Evolutionary conservation across 2,329 filamentous ascomycete species (phyloP).

Genomic region (Cladophialophora exuberans): DNA sequence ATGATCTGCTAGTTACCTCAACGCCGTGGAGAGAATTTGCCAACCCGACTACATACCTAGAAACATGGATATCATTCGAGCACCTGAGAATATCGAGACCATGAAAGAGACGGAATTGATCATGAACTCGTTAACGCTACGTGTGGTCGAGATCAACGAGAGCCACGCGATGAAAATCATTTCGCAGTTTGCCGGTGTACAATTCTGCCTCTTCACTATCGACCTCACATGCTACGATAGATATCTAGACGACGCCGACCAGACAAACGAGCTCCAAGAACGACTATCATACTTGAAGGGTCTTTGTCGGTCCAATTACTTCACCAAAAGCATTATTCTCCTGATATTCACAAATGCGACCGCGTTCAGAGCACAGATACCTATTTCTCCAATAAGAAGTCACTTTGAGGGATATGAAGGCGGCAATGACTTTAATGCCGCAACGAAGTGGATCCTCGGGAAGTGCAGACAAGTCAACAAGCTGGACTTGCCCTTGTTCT

Average conservation of each 20-base stretch:
- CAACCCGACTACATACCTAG: conserved; percentile 22
- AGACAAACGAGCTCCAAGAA: conserved; percentile 21
- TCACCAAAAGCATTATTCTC: conserved; percentile 18
- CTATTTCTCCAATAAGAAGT: conserved; percentile 15
- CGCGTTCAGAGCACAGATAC: conserved; percentile 19
- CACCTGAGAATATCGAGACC: conserved; percentile 19
- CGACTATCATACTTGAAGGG: conserved; percentile 15
- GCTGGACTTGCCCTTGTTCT: conserved; percentile 17
- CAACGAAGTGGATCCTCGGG: conserved; percentile 24
- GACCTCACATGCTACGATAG: conserved; percentile 28
- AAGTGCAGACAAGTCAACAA: conserved; percentile 17
- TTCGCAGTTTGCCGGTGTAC: conserved; percentile 24
- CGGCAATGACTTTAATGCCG: conserved; percentile 20
- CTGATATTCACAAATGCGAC: conserved; percentile 21
- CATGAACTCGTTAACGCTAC: conserved; percentile 13
- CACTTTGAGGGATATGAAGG: conserved; percentile 23
- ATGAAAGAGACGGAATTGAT: conserved; percentile 26
- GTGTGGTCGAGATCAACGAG: conserved; percentile 21
- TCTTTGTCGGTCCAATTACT: conserved; percentile 13
- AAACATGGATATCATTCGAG: conserved; percentile 24
- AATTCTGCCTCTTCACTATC: conserved; percentile 25
- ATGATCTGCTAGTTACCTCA: conserved; percentile 19
- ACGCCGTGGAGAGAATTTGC: conserved; percentile 22
- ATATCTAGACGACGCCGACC: conserved; percentile 9
- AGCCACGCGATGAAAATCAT: conserved; percentile 17